Evolutionary conservation across 2,329 filamentous ascomycete species (phyloP), one percentile per base, ranked within the genome.

Genomic region (Lecanicillium sp.): DNA sequence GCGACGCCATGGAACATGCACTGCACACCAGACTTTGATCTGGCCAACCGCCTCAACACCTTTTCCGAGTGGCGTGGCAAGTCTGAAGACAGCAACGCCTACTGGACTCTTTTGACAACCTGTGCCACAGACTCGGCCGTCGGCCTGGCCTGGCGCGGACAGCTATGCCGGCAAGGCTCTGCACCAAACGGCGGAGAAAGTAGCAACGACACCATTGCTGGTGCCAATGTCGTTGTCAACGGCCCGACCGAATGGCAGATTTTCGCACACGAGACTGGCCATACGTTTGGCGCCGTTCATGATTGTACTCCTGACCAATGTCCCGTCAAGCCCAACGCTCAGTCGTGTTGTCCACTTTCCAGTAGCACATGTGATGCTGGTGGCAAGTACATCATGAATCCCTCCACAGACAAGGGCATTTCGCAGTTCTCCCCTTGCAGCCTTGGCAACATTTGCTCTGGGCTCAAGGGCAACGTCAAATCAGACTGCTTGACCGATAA

Each of bases 251-350:
- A 95, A 56, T 96, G 90, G 90, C 88, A 95, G 58, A 84, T 96
- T 42, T 86, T 96, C 60, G 90, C 90, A 20, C 90, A 96, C 57
- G 90, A 96, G 61, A 81, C 82, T 3, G 90, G 89, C 1, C 90
- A 96, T 59, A 96, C 88, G 0, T 96, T 95, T 58, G 90, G 90
- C 33, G 92, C 90, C 5, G 87, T 95, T 9, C 92, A 98, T 60
- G 92, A 98, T 61, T 98, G 92, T 60, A 83, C 78, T 3, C 56
- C 67, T 0, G 45, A 60, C n/a, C 73, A 82, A 3, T 96, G 90
- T 56, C 71, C 85, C 43, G 70, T 75, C 15, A 75, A 76, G 28
- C 59, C 59, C 6, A 56, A 58, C 9, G 60, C 56, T 39, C 71
- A 71, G 48, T 62, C 73, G 50, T 98, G 92, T 60, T 98, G 92